Evolutionary conservation across 148 eudicot genomes (phyloP).

Genomic region (Camellia lanceoleosa): DNA sequence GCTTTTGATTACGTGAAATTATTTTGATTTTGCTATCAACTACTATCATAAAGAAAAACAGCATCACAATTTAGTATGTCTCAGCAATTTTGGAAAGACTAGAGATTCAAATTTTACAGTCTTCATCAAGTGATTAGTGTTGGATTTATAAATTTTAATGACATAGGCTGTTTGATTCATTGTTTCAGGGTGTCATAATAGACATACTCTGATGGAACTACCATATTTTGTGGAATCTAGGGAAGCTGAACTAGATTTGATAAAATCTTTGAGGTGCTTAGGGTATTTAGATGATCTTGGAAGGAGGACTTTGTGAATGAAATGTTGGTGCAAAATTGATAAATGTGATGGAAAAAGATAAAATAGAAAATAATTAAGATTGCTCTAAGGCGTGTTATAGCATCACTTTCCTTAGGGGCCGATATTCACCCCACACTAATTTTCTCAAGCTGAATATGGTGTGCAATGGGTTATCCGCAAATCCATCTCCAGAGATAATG

Average conservation of each 20-base stretch:
- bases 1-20: background rate
- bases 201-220: background rate
- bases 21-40: background rate
- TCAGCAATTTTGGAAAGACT: slow-evolving; percentile 3
- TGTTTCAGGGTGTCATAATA: background rate
- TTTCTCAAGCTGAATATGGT: too few relatives aligned
- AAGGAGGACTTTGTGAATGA: background rate
- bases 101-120: too few relatives aligned
- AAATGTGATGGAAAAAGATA: too few relatives aligned
- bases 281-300: background rate
- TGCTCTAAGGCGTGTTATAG: too few relatives aligned
- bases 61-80: too few relatives aligned
- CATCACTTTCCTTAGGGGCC: too few relatives aligned
- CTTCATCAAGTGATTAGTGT: background rate
- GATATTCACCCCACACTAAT: too few relatives aligned
- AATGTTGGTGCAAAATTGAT: background rate
- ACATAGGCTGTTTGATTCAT: background rate
- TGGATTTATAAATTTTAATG: background rate
- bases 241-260: background rate
- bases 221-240: background rate
- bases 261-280: background rate
- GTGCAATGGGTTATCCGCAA: too few relatives aligned
- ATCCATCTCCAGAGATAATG: too few relatives aligned
- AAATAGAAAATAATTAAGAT: too few relatives aligned
- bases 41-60: too few relatives aligned